Base-by-base conservation (phyloP, 768 basidiomycete species). In the Leccinum ochraceum region DNA sequence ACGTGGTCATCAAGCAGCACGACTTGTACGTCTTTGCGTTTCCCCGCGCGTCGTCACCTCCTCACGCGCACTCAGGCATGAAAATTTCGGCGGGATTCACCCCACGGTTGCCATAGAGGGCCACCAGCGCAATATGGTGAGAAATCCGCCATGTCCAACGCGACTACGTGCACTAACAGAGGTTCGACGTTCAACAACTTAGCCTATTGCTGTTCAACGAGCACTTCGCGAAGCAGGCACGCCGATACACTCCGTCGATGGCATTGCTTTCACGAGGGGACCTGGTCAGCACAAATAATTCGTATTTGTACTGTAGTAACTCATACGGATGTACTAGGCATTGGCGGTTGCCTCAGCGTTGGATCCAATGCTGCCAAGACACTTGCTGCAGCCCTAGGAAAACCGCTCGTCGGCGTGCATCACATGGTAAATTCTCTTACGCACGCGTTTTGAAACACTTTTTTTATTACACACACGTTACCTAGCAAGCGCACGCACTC, bases 401-500 rank as follows among this genome's bases (percentile, higher is more conserved):
- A 94, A 67, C 95, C 94, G 0, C 60, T 96, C 4, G 83, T 96
- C 3, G 94, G 94, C 3, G 92, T 97, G 6, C 93, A 98, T 74
- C 95, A 98, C 68, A 98, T 98, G 95, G 95, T 94, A 39, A 52
- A 52, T 78, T 69, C 46, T 30, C 32, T 1, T 36, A 22, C 11
- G 37, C 28, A n/a, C 44, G 8, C 16, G 4, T 32, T 17, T 36
- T 9, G 9, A 6, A 9, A 24, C 34, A 2, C n/a, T 5, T 24
- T 22, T 22, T 54, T n/a, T 57, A 37, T 37, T 4, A 20, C 3
- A 1, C 39, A 34, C 46, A 61, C 39, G 14, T 56, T 39, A 37
- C 32, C 46, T 66, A 95, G 94, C 94, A 95, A 92, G 95, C 91
- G 0, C 96, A 97, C 69, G 92, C 95, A 0, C 78, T 95, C 0